These are phyloP conservation scores for Pneumocystis oryctolagi DNA, from an alignment of 1,139 yeast species.

Conservation along the genomic window DNA sequence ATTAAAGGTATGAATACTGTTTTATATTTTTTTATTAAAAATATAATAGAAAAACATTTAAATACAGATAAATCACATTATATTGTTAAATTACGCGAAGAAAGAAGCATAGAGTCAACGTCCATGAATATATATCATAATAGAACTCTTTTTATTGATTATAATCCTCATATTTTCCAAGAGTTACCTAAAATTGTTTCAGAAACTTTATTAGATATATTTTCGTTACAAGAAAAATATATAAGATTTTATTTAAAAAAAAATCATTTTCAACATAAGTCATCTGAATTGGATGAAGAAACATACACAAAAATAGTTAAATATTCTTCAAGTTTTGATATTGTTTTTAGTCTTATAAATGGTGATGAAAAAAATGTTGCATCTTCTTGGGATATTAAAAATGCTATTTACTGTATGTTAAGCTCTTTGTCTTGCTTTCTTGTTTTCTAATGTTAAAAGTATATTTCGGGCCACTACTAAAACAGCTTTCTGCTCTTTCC, in stretches of 20 bases:
- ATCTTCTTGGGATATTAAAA: constrained; percentile 43
- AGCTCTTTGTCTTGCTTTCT: background rate
- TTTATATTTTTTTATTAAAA: background rate
- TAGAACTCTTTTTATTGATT: background rate
- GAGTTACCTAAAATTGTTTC: background rate
- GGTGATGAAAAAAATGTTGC: constrained; percentile 37
- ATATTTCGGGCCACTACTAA: constrained; percentile 34
- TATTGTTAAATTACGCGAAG: background rate
- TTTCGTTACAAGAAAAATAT: constrained; percentile 5
- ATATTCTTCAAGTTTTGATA: constrained; percentile 49
- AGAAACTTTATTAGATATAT: constrained; percentile 5
- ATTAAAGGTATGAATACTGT: background rate
- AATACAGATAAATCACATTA: background rate
- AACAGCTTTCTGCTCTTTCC: constrained; percentile 37
- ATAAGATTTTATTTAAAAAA: constrained; percentile 6
- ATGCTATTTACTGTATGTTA: constrained; percentile 23
- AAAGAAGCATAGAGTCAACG: background rate
- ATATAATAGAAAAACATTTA: background rate
- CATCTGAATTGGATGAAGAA: constrained; percentile 19
- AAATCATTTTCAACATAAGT: constrained; percentile 20
- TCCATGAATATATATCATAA: background rate
- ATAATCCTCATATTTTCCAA: background rate
- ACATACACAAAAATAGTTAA: constrained; percentile 5
- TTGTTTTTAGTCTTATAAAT: constrained; percentile 47
- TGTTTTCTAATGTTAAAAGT: constrained; percentile 15